These are phyloP conservation scores for Tricholoma hemisulphureum DNA, from an alignment of 768 basidiomycete genomes.

Conservation along the genomic window DNA sequence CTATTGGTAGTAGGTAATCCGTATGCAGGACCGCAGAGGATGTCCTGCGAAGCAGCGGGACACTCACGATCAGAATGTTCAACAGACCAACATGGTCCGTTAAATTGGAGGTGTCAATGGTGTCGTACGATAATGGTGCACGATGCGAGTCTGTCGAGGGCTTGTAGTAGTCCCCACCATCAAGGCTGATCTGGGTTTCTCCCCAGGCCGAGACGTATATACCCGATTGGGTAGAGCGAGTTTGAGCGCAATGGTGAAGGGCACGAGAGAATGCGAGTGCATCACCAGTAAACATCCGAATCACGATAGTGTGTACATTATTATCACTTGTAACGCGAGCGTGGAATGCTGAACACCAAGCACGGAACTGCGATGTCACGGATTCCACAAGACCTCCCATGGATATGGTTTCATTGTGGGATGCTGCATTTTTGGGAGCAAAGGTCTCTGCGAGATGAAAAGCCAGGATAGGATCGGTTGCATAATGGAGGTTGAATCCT, in stretches of 20 bases:
- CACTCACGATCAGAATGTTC: conserved; percentile 32
- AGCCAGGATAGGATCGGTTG: conserved; percentile 26
- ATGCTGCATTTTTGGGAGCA: background rate
- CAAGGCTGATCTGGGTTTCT: conserved; percentile 22
- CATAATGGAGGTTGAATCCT: conserved; percentile 32
- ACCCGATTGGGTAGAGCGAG: conserved; percentile 1
- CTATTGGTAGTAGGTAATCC: conserved; percentile 26
- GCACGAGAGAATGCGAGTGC: conserved; percentile 29
- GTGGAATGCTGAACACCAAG: conserved; percentile 31
- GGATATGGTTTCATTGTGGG: conserved; percentile 3
- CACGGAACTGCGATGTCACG: conserved; percentile 2
- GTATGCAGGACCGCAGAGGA: conserved; percentile 29
- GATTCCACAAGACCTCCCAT: conserved; percentile 9
- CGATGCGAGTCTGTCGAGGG: background rate
- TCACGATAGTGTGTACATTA: conserved; percentile 4
- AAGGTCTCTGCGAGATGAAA: conserved; percentile 33
- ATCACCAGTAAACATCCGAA: conserved; percentile 29
- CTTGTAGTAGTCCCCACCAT: conserved; percentile 20
- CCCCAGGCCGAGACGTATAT: conserved; percentile 26
- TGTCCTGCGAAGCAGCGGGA: conserved; percentile 25
- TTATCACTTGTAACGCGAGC: conserved; percentile 8
- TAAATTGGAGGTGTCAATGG: conserved; percentile 43
- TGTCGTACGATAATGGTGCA: conserved; percentile 34
- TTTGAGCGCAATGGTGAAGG: conserved; percentile 11
- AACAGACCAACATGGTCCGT: conserved; percentile 38